phyloP scores from a whole-genome alignment of 495 filamentous ascomycete genomes.

The Clavariopsis aquatica region DNA sequence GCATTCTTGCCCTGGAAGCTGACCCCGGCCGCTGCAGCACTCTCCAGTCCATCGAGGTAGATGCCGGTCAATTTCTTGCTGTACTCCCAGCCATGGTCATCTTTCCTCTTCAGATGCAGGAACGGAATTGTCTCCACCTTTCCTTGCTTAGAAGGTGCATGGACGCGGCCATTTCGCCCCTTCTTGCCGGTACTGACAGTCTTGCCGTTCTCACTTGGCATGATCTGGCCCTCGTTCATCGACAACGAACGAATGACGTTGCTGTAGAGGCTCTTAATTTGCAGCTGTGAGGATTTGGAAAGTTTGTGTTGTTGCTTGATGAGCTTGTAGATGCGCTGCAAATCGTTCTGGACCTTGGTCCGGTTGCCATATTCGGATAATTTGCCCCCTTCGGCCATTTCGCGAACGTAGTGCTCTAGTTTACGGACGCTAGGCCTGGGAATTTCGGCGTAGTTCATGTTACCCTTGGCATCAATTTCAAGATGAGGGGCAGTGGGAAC shows the following conservation, averaged over 20 bases:
- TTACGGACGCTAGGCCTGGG: constrained; percentile 91
- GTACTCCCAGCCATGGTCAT: constrained; percentile 95
- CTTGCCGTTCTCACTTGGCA: constrained; percentile 73
- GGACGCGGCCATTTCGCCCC: constrained; percentile 59
- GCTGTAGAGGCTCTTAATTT: constrained; percentile 92
- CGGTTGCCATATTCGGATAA: constrained; percentile 98
- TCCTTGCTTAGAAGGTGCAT: constrained; percentile 66
- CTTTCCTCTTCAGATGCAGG: constrained; percentile 93
- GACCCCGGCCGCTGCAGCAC: constrained; percentile 81
- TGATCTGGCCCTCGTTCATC: constrained; percentile 98
- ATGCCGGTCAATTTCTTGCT: constrained; percentile 93
- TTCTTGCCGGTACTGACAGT: constrained; percentile 63
- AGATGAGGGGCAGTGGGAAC: constrained; percentile 90
- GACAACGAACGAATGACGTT: constrained; percentile 88
- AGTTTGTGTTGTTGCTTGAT: constrained; percentile 97
- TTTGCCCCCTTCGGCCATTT: constrained; percentile 98
- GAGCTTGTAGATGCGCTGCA: constrained; percentile 91
- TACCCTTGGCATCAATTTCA: constrained; percentile 83
- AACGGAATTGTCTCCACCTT: constrained; percentile 98
- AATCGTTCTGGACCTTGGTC: constrained; percentile 94
- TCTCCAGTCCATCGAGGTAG: constrained; percentile 88
- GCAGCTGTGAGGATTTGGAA: constrained; percentile 87
- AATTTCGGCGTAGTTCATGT: constrained; percentile 83
- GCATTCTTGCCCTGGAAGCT: constrained; percentile 94
- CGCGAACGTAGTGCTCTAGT: constrained; percentile 95